Evolutionary conservation across 352 stramenopile species (phyloP).

Genomic region (Pythium monospermum): DNA sequence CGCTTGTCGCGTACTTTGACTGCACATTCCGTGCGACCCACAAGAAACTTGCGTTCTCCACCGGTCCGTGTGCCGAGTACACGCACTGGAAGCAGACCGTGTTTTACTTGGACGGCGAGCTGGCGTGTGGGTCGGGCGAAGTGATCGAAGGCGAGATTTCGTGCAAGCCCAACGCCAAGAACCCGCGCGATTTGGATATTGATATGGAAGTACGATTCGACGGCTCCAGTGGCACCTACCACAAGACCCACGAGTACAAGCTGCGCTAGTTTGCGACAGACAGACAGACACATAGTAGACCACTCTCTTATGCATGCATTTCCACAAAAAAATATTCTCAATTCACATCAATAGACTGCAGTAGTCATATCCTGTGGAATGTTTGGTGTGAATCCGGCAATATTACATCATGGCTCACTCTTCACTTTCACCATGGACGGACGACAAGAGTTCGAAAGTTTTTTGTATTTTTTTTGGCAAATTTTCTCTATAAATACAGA

Average conservation of each 20-base stretch:
- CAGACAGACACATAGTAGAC: no score
- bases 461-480: slow-evolving; percentile 5
- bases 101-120: slow-evolving; percentile 91
- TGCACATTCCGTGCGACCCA: slow-evolving; percentile 95
- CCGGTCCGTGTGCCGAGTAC: slow-evolving; percentile 90
- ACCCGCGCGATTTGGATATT: slow-evolving; percentile 94
- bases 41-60: slow-evolving; percentile 96
- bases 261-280: slow-evolving; percentile 55
- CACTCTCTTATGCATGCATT: no score
- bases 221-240: slow-evolving; percentile 59
- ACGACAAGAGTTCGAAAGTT: no score
- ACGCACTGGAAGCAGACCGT: slow-evolving; percentile 99
- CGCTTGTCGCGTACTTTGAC: slow-evolving; percentile 97
- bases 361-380: background rate
- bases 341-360: slow-evolving; percentile 1
- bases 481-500: slow-evolving; percentile 73
- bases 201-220: slow-evolving; percentile 80
- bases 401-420: slow-evolving; percentile 1
- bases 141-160: slow-evolving; percentile 86
- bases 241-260: slow-evolving; percentile 69
- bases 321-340: no score
- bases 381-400: background rate
- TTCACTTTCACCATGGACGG: slow-evolving; percentile 4
- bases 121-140: slow-evolving; percentile 84
- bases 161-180: slow-evolving; percentile 87